Base-by-base conservation (phyloP, 2,329 filamentous ascomycete genomes). In the Salinomyces thailandicus region DNA sequence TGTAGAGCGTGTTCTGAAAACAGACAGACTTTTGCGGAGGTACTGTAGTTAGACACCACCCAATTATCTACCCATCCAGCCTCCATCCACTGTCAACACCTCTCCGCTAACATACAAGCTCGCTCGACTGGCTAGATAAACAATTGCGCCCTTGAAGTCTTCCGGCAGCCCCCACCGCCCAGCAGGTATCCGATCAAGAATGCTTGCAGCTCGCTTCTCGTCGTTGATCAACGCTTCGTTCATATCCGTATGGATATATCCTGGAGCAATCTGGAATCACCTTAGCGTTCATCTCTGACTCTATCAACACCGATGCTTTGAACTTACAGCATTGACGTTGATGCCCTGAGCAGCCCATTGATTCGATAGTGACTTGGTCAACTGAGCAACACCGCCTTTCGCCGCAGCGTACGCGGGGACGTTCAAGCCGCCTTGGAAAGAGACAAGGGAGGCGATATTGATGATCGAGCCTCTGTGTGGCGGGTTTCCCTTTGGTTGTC, bases 181-280 rank as follows among this genome's bases (percentile, higher is more conserved):
- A 1, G 83, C 84, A 0, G 86, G 86, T 50, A 93, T 94, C 37
- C 85, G 68, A 18, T 75, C 77, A 52, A 81, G 71, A 49, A 94
- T 93, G 51, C 79, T 79, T 45, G 69, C 73, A 41, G 81, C 70
- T 26, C 85, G 67, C 47, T 72, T 73, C 50, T 72, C 61, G 59
- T 94, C 78, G 35, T 78, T 73, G 30, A 93, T 73, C 52, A 94
- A 61, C 2, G 85, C 85, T 46, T 71, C 72, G 58, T 94, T 94
- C 87, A 94, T 94, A 42, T 93, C 86, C 7, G 85, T 93, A 34
- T 75, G 81, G 50, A 93, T 83, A 60, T 93, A 93, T 0, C 86
- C 86, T 0, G 86, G 86, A 2, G 85, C 85, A 54, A 93, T 84
- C 35, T 37, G 27, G 13, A 2, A 17, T 8, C 22, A 13, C n/a